Conservation (phyloP, 305 asterid genomes). For the Fraxinus angustifolia region DNA sequence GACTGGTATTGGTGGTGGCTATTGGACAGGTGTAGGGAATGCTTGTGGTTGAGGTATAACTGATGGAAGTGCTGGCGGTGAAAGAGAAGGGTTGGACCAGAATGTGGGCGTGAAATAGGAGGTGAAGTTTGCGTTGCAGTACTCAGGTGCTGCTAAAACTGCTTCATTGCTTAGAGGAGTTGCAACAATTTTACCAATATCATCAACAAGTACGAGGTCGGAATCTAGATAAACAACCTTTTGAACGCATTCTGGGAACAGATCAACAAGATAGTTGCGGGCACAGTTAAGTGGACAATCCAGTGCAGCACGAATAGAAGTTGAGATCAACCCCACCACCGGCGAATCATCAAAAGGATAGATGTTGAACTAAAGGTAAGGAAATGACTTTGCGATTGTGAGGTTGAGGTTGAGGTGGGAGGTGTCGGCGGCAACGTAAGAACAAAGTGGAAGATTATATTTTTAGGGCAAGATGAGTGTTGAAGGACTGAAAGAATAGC, state of each 20-base stretch:
- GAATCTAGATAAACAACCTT: constrained; percentile 78
- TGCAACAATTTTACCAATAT: constrained; percentile 63
- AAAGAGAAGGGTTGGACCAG: constrained; percentile 83
- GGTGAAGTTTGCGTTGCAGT: constrained; percentile 88
- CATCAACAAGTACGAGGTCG: constrained; percentile 80
- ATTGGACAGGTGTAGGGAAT: too few relatives aligned
- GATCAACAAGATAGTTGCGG: constrained; percentile 40
- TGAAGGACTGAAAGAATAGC: constrained; percentile 39
- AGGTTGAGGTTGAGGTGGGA: constrained; percentile 35
- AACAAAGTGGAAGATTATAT: constrained; percentile 38
- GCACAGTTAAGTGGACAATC: constrained; percentile 50
- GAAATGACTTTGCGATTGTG: constrained; percentile 50
- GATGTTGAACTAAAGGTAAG: constrained; percentile 55
- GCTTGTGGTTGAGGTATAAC: too few relatives aligned
- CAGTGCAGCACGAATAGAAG: constrained; percentile 44
- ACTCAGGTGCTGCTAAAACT: constrained; percentile 83
- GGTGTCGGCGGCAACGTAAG: constrained; percentile 19
- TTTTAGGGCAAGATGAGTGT: constrained; percentile 45
- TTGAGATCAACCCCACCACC: constrained; percentile 43
- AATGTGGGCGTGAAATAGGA: constrained; percentile 85
- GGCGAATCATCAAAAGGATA: constrained; percentile 61
- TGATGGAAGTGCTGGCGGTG: too few relatives aligned
- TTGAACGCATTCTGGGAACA: constrained; percentile 30
- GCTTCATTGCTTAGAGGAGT: constrained; percentile 50
- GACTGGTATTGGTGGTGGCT: too few relatives aligned